phyloP scores from a whole-genome alignment of 1,284 basidiomycete species.

The Inonotus hispidus region DNA sequence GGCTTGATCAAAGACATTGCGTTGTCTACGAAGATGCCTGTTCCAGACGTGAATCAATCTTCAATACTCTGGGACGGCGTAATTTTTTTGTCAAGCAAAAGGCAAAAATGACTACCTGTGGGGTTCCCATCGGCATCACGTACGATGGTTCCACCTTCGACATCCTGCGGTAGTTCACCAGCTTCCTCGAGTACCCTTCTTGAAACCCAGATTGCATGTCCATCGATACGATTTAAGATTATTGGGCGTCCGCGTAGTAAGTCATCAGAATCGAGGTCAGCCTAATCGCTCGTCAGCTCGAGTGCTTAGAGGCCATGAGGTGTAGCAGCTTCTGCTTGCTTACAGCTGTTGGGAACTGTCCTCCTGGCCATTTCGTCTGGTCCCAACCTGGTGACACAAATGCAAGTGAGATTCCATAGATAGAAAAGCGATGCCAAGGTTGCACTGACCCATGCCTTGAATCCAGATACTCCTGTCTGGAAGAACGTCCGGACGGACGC shows the following conservation, averaged over 20 bases:
- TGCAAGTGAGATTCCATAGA: not conserved
- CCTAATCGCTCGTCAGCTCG: conserved; percentile 30
- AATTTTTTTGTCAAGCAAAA: not conserved
- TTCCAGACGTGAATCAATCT: not conserved
- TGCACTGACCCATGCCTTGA: conserved; percentile 60
- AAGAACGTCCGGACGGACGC: conserved; percentile 48
- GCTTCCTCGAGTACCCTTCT: conserved; percentile 31
- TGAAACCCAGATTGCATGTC: conserved; percentile 85
- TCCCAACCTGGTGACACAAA: conserved; percentile 54
- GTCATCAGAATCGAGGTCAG: conserved; percentile 50
- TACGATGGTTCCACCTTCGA: conserved; percentile 75
- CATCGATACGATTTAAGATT: conserved; percentile 70
- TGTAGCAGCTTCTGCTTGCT: conserved; percentile 22
- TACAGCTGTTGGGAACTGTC: conserved; percentile 76
- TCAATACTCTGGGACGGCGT: not conserved
- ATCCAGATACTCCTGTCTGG: conserved; percentile 63
- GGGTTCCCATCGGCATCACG: conserved; percentile 59
- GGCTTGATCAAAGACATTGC: conserved; percentile 64
- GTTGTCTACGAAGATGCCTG: conserved; percentile 69
- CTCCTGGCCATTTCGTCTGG: conserved; percentile 71
- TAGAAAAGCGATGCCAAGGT: not conserved
- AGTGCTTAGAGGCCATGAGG: not conserved
- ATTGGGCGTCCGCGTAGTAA: conserved; percentile 63
- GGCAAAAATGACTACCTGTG: conserved; percentile 49
- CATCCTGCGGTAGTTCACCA: conserved; percentile 25